Base-by-base conservation (phyloP, 192 early-diverging fungal species). In the Paraglomus occultum region DNA sequence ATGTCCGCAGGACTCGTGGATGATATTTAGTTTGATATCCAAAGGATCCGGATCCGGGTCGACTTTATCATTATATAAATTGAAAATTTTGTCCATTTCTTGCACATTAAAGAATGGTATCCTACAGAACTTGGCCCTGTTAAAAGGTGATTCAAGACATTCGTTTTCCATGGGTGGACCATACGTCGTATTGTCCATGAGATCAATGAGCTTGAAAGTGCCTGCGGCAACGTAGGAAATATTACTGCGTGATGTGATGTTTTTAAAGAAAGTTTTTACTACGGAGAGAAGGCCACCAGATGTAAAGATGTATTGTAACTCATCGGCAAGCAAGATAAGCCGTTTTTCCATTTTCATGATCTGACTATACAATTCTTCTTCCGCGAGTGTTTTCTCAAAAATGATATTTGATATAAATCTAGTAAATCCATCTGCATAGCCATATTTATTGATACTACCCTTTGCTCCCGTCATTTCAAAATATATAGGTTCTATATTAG, bases 61-160 rank as follows among this genome's bases (percentile, higher is more conserved):
- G n/a, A 64, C 43, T 11, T 31, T 31, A 11, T 64, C 15, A 7
- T 64, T 15, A 50, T 49, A 64, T 31, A 64, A 49, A 12, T 2
- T 0, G 1, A 64, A 64, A 46, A 64, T 42, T 45, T 64, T 64
- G 17, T 44, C 48, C 43, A 48, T 49, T 46, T 64, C 63, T 50
- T 50, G 22, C 14, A 48, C 5, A 31, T 11, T 60, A 31, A 70
- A 70, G 42, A 60, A 60, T 57, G 69, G 69, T 17, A 70, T 70
- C 53, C 4, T 22, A 39, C 20, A 12, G 22, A 70, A 70, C 0
- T 31, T n/a, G 69, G 52, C 53, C 14, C 62, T 55, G 46, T 66
- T 70, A 48, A 62, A 64, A 43, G 23, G 46, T 7, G 31, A 54
- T 1, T 64, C 62, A 12, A 54, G 11, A 5, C 1, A 0, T 64